phyloP scores from a whole-genome alignment of 2,329 filamentous ascomycete species.

The Aspergillus ochraceoroseus region DNA sequence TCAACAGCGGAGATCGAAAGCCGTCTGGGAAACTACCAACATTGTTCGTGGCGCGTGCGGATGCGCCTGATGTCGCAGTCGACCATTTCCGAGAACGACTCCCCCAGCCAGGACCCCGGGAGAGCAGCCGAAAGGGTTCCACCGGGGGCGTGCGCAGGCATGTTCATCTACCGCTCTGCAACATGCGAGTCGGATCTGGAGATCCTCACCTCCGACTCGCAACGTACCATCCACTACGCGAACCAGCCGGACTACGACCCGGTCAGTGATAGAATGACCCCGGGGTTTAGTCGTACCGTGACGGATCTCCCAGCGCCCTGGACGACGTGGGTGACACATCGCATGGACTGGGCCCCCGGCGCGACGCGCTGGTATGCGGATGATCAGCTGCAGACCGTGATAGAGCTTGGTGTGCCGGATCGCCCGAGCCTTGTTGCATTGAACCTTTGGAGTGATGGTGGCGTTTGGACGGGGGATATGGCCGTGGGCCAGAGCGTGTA shows the following conservation, averaged over 20 bases:
- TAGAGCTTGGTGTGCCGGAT: constrained; percentile 36
- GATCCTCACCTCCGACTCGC: constrained; percentile 48
- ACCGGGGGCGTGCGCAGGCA: constrained; percentile 48
- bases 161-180: constrained; percentile 49
- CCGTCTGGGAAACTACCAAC: constrained; percentile 42
- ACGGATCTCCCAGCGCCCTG: constrained; percentile 32
- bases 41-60: constrained; percentile 47
- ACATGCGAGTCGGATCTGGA: constrained; percentile 52
- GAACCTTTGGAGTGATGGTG: constrained; percentile 45
- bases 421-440: constrained; percentile 37
- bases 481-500: constrained; percentile 34
- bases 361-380: constrained; percentile 40
- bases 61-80: constrained; percentile 39
- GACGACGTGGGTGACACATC: constrained; percentile 41
- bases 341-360: constrained; percentile 39
- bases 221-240: constrained; percentile 40
- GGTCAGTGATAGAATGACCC: constrained; percentile 30
- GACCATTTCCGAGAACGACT: not conserved
- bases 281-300: constrained; percentile 30
- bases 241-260: constrained; percentile 44
- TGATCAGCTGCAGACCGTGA: constrained; percentile 27
- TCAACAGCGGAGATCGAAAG: constrained; percentile 49
- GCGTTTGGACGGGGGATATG: constrained; percentile 42
- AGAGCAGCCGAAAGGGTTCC: constrained; percentile 10
- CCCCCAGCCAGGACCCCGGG: not conserved